phyloP scores from a whole-genome alignment of 208 protist genomes.

The Leishmania turanica region DNA sequence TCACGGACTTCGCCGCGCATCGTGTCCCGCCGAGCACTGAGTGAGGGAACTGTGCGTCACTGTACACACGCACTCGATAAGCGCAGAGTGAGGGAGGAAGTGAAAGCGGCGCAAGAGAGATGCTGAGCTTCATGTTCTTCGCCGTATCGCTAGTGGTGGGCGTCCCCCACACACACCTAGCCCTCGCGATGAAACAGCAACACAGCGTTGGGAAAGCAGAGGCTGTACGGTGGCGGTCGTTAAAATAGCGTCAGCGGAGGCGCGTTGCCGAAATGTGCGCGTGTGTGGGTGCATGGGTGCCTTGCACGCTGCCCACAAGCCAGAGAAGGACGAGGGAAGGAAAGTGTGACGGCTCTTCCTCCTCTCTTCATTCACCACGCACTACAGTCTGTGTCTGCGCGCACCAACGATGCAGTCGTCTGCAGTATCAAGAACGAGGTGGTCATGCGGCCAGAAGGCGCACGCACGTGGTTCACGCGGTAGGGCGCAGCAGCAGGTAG shows the following conservation, averaged over 20 bases:
- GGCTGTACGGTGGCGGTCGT: background rate
- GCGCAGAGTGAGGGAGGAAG: slow-evolving; percentile 8
- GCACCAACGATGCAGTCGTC: background rate
- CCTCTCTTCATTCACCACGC: background rate
- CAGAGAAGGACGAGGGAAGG: background rate
- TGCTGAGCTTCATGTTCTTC: background rate
- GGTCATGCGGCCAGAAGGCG: background rate
- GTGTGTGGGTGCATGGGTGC: background rate
- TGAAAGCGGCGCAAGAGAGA: background rate
- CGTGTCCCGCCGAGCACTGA: background rate
- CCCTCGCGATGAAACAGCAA: background rate
- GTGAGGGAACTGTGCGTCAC: background rate
- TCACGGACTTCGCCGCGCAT: background rate
- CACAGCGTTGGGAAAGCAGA: background rate
- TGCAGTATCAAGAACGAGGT: background rate
- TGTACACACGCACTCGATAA: slow-evolving; percentile 4
- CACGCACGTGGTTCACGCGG: background rate
- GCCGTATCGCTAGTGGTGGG: background rate
- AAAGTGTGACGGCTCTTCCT: background rate
- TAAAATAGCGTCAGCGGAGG: background rate
- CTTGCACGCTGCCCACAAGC: background rate
- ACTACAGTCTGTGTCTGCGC: background rate
- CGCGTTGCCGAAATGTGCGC: background rate
- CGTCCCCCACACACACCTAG: background rate
- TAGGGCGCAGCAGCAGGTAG: background rate